Evolutionary conservation across 345 rosid species (phyloP), one percentile per base, ranked within the genome.

Genomic region (Aurinia saxatilis): DNA sequence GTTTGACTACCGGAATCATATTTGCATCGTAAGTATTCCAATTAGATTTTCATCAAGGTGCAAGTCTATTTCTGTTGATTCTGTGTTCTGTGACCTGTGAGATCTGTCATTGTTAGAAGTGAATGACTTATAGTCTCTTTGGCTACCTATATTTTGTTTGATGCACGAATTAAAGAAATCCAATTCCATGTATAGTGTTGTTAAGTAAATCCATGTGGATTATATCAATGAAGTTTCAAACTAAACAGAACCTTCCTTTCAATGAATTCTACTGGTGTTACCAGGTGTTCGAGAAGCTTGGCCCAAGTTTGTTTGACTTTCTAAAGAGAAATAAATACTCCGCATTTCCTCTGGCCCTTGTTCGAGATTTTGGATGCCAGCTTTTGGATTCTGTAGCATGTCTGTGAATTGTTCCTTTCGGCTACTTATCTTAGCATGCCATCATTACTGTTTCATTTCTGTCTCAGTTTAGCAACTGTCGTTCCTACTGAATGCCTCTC

Each of bases 241-340:
- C 85, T 83, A 72, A 83, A 74, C 81, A 52, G 27, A 77, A 72
- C 73, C 78, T 80, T 81, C 71, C 62, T 75, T 60, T 80, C 79
- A 63, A 86, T 86, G 80, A 71, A 83, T 81, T 79, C 71, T 70
- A 77, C 81, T 85, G 91, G 82, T 88, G 82, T 77, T 69, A 75
- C 70, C 93, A 88, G 93, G 96, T 88, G 40, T 85, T 85, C 77
- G 96, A 88, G 93, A 88, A 77, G 88, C 96, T 88, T 88, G 96
- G 96, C 71, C 88, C 96, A 80, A 88, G 96, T 76, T 80, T 88
- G 78, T 88, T 77, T 83, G 96, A 88, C 87, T 82, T 80, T 82
- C 93, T 88, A 71, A 85, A 84, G 85, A 88, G 82, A 83, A 85
- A 88, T 84, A 88, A 82, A 82, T 85, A 85, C 84, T 78, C 81